Conservation (phyloP, 768 basidiomycete species). For the Cyclocybe aegerita region DNA sequence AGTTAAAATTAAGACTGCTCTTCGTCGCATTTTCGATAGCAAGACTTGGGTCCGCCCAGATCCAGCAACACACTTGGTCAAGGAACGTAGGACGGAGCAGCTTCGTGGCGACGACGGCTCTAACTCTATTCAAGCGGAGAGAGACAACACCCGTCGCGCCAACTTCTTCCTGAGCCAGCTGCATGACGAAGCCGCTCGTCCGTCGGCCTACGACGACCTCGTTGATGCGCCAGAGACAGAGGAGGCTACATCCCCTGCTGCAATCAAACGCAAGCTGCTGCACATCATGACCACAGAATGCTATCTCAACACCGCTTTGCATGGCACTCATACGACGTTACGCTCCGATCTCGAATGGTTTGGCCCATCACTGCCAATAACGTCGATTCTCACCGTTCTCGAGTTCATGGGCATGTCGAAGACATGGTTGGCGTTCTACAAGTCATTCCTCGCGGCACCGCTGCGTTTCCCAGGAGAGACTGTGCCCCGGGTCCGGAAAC, state of each 20-base stretch:
- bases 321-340: constrained; percentile 33
- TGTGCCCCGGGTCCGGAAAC: constrained; percentile 30
- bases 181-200: constrained; percentile 13
- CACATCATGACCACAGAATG: constrained; percentile 41
- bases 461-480: constrained; percentile 32
- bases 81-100: constrained; percentile 18
- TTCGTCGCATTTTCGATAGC: constrained; percentile 28
- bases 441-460: constrained; percentile 31
- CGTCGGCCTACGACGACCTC: constrained; percentile 23
- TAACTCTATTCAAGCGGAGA: constrained; percentile 24
- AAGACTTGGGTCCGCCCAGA: constrained; percentile 34
- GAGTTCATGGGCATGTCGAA: constrained; percentile 38
- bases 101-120: constrained; percentile 12
- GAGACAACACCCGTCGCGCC: constrained; percentile 20
- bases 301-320: constrained; percentile 34
- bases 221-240: constrained; percentile 18
- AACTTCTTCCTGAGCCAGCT: constrained; percentile 38
- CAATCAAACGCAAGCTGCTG: constrained; percentile 38
- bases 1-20: constrained; percentile 31
- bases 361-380: constrained; percentile 40
- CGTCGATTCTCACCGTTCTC: constrained; percentile 36
- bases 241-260: constrained; percentile 13
- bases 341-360: constrained; percentile 46
- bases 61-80: constrained; percentile 13
- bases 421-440: constrained; percentile 33